Conservation (phyloP, 139 green algal species). For the Raphidocelis subcapitata region DNA sequence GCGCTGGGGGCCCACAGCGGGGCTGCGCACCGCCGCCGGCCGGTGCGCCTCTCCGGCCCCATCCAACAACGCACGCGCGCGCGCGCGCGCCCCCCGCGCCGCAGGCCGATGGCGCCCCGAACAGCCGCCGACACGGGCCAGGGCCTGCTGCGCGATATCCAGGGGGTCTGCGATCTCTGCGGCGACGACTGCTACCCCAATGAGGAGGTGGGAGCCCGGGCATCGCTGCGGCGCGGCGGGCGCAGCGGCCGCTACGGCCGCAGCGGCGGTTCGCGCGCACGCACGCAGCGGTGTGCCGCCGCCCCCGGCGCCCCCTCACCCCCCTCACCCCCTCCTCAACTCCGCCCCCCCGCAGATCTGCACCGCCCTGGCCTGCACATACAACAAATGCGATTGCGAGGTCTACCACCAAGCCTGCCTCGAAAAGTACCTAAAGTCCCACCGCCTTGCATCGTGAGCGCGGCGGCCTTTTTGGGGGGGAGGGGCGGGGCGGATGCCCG, state of each 20-base stretch:
- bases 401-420: slow-evolving; percentile 76
- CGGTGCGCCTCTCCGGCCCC: too few relatives aligned
- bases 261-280: neutral
- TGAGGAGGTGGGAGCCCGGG: slow-evolving; percentile 42
- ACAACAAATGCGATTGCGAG: slow-evolving; percentile 35
- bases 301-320: neutral
- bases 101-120: too few relatives aligned
- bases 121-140: too few relatives aligned
- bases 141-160: neutral
- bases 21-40: too few relatives aligned
- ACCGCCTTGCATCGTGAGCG: slow-evolving; percentile 61
- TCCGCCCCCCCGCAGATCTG: slow-evolving; percentile 9
- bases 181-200: slow-evolving; percentile 50
- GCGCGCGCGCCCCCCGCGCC: too few relatives aligned
- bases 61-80: too few relatives aligned
- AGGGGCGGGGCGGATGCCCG: neutral
- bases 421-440: slow-evolving; percentile 70
- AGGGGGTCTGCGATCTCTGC: slow-evolving; percentile 56
- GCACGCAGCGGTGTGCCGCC: neutral
- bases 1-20: too few relatives aligned
- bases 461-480: neutral
- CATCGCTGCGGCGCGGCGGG: neutral
- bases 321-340: neutral
- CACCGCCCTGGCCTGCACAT: slow-evolving; percentile 63
- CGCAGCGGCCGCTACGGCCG: neutral